Conservation (phyloP, 169 alveolate species). For the Cryptosporidium tyzzeri region DNA sequence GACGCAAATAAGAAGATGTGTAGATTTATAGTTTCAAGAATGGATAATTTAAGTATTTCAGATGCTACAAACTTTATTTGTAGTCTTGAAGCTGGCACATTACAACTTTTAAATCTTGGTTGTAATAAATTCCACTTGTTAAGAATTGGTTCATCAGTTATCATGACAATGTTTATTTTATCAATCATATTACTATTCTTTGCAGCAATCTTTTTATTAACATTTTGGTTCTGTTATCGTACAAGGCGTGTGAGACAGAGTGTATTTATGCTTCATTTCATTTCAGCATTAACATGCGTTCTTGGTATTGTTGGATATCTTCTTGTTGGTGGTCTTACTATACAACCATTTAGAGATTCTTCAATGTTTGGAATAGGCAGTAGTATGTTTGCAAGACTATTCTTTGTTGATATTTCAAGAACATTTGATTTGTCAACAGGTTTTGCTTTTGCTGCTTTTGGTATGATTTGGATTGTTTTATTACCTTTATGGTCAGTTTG, state of each 20-base stretch:
- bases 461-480: conserved; percentile 71
- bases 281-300: conserved; percentile 61
- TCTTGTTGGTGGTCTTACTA: conserved; percentile 70
- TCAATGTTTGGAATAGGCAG: conserved; percentile 75
- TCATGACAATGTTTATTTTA: conserved; percentile 51
- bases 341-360: conserved; percentile 70
- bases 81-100: conserved; percentile 69
- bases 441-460: conserved; percentile 76
- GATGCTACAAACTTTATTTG: conserved; percentile 75
- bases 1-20: conserved; percentile 50
- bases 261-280: conserved; percentile 67
- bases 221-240: conserved; percentile 74
- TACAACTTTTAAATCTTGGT: conserved; percentile 62
- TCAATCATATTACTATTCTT: conserved; percentile 53
- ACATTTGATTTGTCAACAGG: conserved; percentile 73
- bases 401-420: conserved; percentile 69
- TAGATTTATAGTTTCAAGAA: conserved; percentile 40
- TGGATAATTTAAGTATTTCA: conserved; percentile 72
- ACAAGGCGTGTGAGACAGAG: conserved; percentile 76
- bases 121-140: conserved; percentile 65
- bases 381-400: conserved; percentile 62
- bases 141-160: conserved; percentile 61
- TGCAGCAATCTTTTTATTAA: conserved; percentile 59
- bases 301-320: conserved; percentile 71
- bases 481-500: conserved; percentile 73